Evolutionary conservation across 1,284 basidiomycete species (phyloP).

Genomic region (Ceratobasidium sp.): DNA sequence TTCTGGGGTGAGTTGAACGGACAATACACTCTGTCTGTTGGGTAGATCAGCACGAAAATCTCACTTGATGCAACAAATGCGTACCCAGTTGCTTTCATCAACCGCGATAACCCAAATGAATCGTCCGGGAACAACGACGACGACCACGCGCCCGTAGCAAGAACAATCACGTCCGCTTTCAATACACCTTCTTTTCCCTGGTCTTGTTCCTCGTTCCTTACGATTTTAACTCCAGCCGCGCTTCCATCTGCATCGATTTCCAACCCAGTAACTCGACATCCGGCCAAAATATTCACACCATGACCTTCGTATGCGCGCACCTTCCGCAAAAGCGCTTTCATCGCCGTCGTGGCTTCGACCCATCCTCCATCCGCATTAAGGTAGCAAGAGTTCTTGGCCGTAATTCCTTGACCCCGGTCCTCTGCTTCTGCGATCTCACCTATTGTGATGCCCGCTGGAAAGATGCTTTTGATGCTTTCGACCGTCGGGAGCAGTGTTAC

Average conservation of each 20-base stretch:
- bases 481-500: conserved; percentile 23
- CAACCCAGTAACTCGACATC: conserved; percentile 39
- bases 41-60: not conserved
- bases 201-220: conserved; percentile 62
- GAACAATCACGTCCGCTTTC: conserved; percentile 62
- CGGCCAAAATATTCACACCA: conserved; percentile 47
- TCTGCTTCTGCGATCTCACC: conserved; percentile 36
- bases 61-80: conserved; percentile 43
- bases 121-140: conserved; percentile 69
- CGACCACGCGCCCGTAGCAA: conserved; percentile 86
- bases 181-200: not conserved
- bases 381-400: conserved; percentile 57
- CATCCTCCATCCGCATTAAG: conserved; percentile 84
- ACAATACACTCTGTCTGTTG: conserved; percentile 76
- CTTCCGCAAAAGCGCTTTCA: conserved; percentile 63
- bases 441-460: conserved; percentile 54
- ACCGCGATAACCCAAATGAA: conserved; percentile 51
- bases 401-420: conserved; percentile 16
- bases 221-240: conserved; percentile 69
- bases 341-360: conserved; percentile 78
- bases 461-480: conserved; percentile 45
- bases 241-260: conserved; percentile 48
- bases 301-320: conserved; percentile 65
- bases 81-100: conserved; percentile 74
- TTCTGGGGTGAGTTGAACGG: conserved; percentile 73